Evolutionary conservation across 257 asterid genomes (phyloP).

Genomic region (Rehmannia glutinosa): DNA sequence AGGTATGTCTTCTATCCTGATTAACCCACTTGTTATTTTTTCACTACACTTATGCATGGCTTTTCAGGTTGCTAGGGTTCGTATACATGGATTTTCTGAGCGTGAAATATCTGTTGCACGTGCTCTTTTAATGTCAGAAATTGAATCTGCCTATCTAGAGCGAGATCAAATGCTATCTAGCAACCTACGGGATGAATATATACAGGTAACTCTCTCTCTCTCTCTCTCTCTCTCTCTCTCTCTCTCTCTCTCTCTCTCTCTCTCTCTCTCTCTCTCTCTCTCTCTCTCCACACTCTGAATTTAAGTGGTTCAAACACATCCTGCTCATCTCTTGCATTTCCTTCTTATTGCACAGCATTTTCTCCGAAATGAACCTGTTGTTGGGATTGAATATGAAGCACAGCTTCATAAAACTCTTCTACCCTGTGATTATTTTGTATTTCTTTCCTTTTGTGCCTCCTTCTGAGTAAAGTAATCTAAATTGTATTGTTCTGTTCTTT

Average conservation of each 20-base stretch:
- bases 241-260: too few relatives aligned
- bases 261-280: too few relatives aligned
- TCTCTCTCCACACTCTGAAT: too few relatives aligned
- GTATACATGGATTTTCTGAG: slow-evolving; percentile 83
- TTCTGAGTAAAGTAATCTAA: slow-evolving; percentile 2
- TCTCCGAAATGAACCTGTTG: slow-evolving; percentile 88
- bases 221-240: background rate
- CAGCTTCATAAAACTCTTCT: slow-evolving; percentile 87
- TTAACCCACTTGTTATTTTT: slow-evolving; percentile 8
- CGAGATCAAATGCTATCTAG: slow-evolving; percentile 92
- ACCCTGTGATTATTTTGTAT: slow-evolving; percentile 55
- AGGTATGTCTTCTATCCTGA: slow-evolving; percentile 47
- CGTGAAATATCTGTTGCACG: slow-evolving; percentile 84
- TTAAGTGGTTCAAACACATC: slow-evolving; percentile 11
- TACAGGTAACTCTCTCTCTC: slow-evolving; percentile 49
- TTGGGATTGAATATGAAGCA: slow-evolving; percentile 91
- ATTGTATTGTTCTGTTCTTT: slow-evolving; percentile 10
- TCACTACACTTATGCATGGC: slow-evolving; percentile 34
- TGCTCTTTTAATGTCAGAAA: slow-evolving; percentile 80
- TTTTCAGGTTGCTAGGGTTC: slow-evolving; percentile 88
- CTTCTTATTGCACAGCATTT: slow-evolving; percentile 60
- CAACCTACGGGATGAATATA: slow-evolving; percentile 79
- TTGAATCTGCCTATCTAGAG: slow-evolving; percentile 91
- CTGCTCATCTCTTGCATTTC: slow-evolving; percentile 21
- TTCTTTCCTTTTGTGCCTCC: background rate